A percentile compares a stretch with the other conserved stretches of the same genome.
These are phyloP conservation scores for Omphalotus guepiniiformis DNA, from an alignment of 768 basidiomycete species.

Conservation along the genomic window DNA sequence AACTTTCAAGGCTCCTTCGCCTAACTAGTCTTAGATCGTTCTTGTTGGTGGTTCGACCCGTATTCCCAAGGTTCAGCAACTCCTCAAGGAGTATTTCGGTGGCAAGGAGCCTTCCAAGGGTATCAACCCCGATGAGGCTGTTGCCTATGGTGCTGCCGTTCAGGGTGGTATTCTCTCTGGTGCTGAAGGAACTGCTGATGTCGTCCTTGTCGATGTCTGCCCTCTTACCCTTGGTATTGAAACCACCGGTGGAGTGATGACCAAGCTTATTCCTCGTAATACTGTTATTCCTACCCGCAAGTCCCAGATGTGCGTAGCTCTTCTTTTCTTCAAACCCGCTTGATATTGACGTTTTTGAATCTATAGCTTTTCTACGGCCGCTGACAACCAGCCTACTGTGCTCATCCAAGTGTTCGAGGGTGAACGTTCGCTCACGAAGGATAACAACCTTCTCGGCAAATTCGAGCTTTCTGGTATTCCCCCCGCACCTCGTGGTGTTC, in stretches of 20 bases:
- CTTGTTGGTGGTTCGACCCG: constrained; percentile 98
- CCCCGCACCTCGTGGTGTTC: constrained; percentile 93
- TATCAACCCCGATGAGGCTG: constrained; percentile 99
- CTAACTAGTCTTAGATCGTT: constrained; percentile 49
- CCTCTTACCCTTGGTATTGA: constrained; percentile 98
- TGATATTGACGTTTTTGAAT: constrained; percentile 2
- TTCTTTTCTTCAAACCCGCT: neutral
- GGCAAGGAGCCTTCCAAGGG: constrained; percentile 97
- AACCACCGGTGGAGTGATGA: constrained; percentile 97
- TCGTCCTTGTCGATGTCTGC: constrained; percentile 95
- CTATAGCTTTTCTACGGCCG: constrained; percentile 69
- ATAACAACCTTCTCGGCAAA: constrained; percentile 97
- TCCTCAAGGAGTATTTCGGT: constrained; percentile 95
- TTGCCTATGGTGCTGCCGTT: constrained; percentile 97
- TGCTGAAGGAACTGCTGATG: constrained; percentile 83
- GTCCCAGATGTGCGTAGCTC: constrained; percentile 71
- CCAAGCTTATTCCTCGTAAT: constrained; percentile 95
- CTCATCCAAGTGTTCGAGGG: constrained; percentile 98
- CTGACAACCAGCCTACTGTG: constrained; percentile 92
- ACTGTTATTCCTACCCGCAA: constrained; percentile 98
- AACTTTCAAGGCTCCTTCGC: neutral
- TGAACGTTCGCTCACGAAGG: constrained; percentile 95
- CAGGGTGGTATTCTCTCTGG: constrained; percentile 98
- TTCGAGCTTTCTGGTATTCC: constrained; percentile 93
- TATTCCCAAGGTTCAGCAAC: constrained; percentile 99